These are phyloP conservation scores for Malassezia caprae DNA, from an alignment of 1,284 basidiomycete genomes.

Conservation along the genomic window DNA sequence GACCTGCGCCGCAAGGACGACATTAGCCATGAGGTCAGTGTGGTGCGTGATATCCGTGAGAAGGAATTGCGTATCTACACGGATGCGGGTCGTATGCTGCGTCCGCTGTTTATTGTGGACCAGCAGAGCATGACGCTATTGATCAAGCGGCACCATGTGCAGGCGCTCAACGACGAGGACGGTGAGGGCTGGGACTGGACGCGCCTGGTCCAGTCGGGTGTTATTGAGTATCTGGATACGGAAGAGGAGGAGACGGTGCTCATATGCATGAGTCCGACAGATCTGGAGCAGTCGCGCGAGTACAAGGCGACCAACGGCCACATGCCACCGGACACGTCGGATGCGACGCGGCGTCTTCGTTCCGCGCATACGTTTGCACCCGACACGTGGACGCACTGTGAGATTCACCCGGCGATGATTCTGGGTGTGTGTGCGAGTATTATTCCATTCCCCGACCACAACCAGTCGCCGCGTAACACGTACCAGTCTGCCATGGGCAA, in stretches of 20 bases:
- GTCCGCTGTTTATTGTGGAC: slow-evolving; percentile 94
- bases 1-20: slow-evolving; percentile 86
- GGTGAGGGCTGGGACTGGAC: slow-evolving; percentile 62
- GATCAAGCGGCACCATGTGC: slow-evolving; percentile 73
- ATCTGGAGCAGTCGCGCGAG: slow-evolving; percentile 61
- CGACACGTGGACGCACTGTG: slow-evolving; percentile 84
- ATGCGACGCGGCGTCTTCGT: slow-evolving; percentile 73
- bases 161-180: slow-evolving; percentile 55
- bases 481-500: slow-evolving; percentile 92
- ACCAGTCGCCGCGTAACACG: slow-evolving; percentile 98
- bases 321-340: slow-evolving; percentile 60
- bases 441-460: slow-evolving; percentile 99
- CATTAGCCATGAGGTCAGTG: slow-evolving; percentile 88
- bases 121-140: slow-evolving; percentile 61
- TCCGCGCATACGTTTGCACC: slow-evolving; percentile 36
- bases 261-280: slow-evolving; percentile 97
- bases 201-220: slow-evolving; percentile 70
- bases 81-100: slow-evolving; percentile 89
- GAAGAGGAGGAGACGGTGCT: slow-evolving; percentile 99
- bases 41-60: slow-evolving; percentile 94
- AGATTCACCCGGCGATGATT: slow-evolving; percentile 99
- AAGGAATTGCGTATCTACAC: slow-evolving; percentile 87
- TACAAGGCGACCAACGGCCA: slow-evolving; percentile 53
- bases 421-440: slow-evolving; percentile 95
- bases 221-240: slow-evolving; percentile 89